Percentiles rank a stretch among this genome's conserved stretches.
Evolutionary conservation across 495 filamentous ascomycete species (phyloP).

Genomic region (Talaromyces nanjingensis): DNA sequence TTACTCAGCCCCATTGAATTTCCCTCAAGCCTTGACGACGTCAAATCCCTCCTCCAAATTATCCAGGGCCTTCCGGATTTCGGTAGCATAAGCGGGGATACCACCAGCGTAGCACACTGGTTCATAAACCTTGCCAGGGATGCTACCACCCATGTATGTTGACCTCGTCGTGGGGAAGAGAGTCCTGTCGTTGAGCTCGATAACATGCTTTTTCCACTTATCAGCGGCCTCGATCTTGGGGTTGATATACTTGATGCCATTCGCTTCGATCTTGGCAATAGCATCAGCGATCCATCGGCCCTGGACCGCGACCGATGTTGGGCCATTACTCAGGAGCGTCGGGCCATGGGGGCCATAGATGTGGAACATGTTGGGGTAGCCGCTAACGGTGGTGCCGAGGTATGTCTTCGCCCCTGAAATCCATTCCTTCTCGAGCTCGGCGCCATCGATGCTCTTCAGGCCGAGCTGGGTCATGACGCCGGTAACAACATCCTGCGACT

Average conservation of each 20-base stretch:
- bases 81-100: constrained; percentile 24
- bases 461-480: constrained; percentile 45
- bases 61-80: constrained; percentile 27
- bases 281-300: constrained; percentile 45
- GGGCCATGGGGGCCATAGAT: constrained; percentile 45
- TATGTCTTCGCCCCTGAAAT: constrained; percentile 33
- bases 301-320: constrained; percentile 40
- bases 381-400: constrained; percentile 39
- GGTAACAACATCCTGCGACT: constrained; percentile 33
- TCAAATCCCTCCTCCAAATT: constrained; percentile 23
- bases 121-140: constrained; percentile 44
- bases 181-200: constrained; percentile 32
- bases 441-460: constrained; percentile 34
- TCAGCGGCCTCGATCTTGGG: constrained; percentile 38
- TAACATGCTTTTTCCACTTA: constrained; percentile 36
- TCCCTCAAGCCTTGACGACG: constrained; percentile 15
- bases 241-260: constrained; percentile 35
- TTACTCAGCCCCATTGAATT: background rate
- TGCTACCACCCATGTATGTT: constrained; percentile 46
- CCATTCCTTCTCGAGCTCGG: constrained; percentile 42
- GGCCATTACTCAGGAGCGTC: constrained; percentile 43
- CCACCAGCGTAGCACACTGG: constrained; percentile 37
- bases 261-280: constrained; percentile 31
- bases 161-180: constrained; percentile 41
- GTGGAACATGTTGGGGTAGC: constrained; percentile 50